Conservation (phyloP, 805 yeast species). For the Starmerella asiatica region DNA sequence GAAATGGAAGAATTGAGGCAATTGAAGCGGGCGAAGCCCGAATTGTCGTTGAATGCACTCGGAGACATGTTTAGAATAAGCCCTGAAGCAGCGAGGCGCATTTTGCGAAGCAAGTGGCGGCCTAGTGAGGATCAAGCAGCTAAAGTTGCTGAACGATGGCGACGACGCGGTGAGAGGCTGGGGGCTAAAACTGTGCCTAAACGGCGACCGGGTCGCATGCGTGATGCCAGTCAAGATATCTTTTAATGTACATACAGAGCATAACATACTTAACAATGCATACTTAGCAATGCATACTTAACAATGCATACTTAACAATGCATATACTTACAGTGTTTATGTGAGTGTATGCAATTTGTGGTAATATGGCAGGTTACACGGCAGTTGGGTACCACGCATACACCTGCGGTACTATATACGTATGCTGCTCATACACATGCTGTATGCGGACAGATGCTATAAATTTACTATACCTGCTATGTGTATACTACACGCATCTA, state of each 20-base stretch:
- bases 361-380: too few relatives aligned
- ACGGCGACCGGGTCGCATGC: background rate
- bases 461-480: too few relatives aligned
- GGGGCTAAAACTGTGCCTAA: slow-evolving; percentile 1
- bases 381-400: too few relatives aligned
- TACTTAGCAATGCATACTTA: slow-evolving; percentile 8
- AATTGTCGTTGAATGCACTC: slow-evolving; percentile 43
- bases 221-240: slow-evolving; percentile 8
- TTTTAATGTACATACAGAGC: slow-evolving; percentile 2
- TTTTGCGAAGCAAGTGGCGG: slow-evolving; percentile 61
- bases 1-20: slow-evolving; percentile 52
- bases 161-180: slow-evolving; percentile 33
- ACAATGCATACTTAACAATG: slow-evolving; percentile 13
- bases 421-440: too few relatives aligned
- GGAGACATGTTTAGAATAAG: slow-evolving; percentile 55
- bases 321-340: too few relatives aligned
- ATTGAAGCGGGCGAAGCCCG: slow-evolving; percentile 43
- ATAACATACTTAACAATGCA: too few relatives aligned
- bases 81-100: slow-evolving; percentile 72
- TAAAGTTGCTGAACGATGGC: slow-evolving; percentile 40
- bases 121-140: slow-evolving; percentile 46
- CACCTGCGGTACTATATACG: too few relatives aligned
- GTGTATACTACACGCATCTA: too few relatives aligned
- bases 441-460: too few relatives aligned
- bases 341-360: too few relatives aligned